A percentile compares a stretch with the other conserved stretches of the same genome.
These are phyloP conservation scores for Euphorbia peplus DNA, from an alignment of 345 rosid species.

Conservation along the genomic window DNA sequence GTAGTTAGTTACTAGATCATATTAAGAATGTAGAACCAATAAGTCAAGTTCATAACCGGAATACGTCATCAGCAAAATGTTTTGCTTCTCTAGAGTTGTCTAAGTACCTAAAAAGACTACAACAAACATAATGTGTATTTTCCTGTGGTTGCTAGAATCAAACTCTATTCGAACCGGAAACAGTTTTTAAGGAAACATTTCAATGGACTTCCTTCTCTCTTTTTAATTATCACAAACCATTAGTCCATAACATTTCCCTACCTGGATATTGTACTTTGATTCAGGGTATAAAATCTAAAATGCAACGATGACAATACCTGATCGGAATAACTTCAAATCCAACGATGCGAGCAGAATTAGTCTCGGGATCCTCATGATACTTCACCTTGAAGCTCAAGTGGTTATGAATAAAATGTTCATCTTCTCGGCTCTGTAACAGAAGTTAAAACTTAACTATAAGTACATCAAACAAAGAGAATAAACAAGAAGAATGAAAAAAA, in stretches of 20 bases:
- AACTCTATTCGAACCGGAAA: background rate
- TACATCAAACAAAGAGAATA: slow-evolving; percentile 8
- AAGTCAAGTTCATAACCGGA: background rate
- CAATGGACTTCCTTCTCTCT: background rate
- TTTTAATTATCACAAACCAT: background rate
- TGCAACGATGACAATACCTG: slow-evolving; percentile 42
- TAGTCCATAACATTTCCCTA: background rate
- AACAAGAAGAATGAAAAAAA: background rate
- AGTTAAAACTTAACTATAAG: background rate
- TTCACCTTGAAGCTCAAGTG: slow-evolving; percentile 91
- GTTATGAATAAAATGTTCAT: slow-evolving; percentile 80
- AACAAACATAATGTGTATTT: no score
- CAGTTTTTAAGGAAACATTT: background rate
- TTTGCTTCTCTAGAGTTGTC: background rate
- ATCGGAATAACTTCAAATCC: slow-evolving; percentile 92
- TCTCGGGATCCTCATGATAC: slow-evolving; percentile 76
- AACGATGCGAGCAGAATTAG: slow-evolving; percentile 86
- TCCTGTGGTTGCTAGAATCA: background rate
- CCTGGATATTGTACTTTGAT: background rate
- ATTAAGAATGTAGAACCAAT: background rate
- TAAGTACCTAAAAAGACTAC: background rate
- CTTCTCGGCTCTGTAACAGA: slow-evolving; percentile 76
- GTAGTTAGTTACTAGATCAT: no score
- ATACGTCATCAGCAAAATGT: background rate
- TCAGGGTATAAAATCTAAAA: background rate